phyloP scores from a whole-genome alignment of 1,139 yeast genomes.

The Yamadazyma oceani region DNA sequence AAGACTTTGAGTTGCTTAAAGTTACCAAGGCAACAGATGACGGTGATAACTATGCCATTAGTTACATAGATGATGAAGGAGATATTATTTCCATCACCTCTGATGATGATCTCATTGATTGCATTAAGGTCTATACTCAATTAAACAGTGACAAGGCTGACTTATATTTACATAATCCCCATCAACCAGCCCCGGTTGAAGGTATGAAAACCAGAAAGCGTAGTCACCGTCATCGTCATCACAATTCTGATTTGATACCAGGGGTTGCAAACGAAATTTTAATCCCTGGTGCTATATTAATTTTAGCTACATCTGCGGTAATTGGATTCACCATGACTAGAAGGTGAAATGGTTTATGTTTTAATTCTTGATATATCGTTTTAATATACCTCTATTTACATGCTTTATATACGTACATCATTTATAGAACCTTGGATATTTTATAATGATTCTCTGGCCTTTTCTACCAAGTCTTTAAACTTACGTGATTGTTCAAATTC shows the following conservation, averaged over 20 bases:
- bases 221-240: slow-evolving; percentile 12
- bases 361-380: not conserved
- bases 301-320: slow-evolving; percentile 60
- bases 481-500: slow-evolving; percentile 30
- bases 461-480: slow-evolving; percentile 30
- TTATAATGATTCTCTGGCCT: slow-evolving; percentile 27
- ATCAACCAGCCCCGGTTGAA: slow-evolving; percentile 40
- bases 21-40: slow-evolving; percentile 29
- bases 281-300: slow-evolving; percentile 63
- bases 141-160: slow-evolving; percentile 65
- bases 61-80: slow-evolving; percentile 83
- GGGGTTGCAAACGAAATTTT: slow-evolving; percentile 62
- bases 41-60: slow-evolving; percentile 56
- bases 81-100: slow-evolving; percentile 78
- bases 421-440: too few relatives aligned
- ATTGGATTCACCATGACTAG: slow-evolving; percentile 51
- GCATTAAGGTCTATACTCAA: slow-evolving; percentile 55
- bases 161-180: slow-evolving; percentile 68
- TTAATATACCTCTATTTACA: slow-evolving; percentile 9
- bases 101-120: slow-evolving; percentile 70
- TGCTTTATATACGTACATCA: slow-evolving; percentile 4
- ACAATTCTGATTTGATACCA: slow-evolving; percentile 35
- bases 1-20: slow-evolving; percentile 41
- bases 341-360: slow-evolving; percentile 18
- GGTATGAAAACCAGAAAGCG: slow-evolving; percentile 11